These are phyloP conservation scores for Filobasidium floriforme DNA, from an alignment of 768 basidiomycete genomes.

Conservation along the genomic window DNA sequence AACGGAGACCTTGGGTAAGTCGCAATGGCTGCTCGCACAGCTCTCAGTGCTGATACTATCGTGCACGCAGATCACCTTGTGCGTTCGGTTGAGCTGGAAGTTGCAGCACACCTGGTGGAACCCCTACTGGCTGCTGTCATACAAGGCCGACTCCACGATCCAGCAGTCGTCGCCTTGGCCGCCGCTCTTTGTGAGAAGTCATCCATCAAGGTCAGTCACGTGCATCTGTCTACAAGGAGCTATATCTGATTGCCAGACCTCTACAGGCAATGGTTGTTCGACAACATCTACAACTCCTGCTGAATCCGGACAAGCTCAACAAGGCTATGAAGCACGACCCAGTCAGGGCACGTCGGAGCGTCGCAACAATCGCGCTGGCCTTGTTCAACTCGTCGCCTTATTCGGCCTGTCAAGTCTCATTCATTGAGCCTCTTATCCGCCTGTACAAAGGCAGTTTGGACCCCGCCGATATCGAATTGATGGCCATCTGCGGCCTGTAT, in stretches of 20 bases:
- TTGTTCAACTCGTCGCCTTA: slow-evolving; percentile 70
- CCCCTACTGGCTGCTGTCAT: slow-evolving; percentile 60
- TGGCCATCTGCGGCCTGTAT: slow-evolving; percentile 71
- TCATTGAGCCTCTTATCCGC: slow-evolving; percentile 66
- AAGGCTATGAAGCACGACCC: slow-evolving; percentile 11
- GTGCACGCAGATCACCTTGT: neutral
- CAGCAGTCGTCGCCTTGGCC: slow-evolving; percentile 49
- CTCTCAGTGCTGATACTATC: neutral
- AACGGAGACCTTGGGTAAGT: neutral
- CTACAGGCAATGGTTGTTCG: slow-evolving; percentile 27
- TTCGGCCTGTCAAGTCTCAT: slow-evolving; percentile 77
- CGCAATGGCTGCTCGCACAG: neutral
- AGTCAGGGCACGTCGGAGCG: slow-evolving; percentile 2
- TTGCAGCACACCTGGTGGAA: slow-evolving; percentile 52
- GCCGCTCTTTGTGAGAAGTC: slow-evolving; percentile 47
- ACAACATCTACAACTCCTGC: slow-evolving; percentile 61
- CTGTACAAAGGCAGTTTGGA: slow-evolving; percentile 72
- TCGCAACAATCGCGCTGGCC: slow-evolving; percentile 38
- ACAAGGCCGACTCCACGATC: slow-evolving; percentile 52
- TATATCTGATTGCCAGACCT: neutral
- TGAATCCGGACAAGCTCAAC: slow-evolving; percentile 38
- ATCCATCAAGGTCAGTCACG: slow-evolving; percentile 57
- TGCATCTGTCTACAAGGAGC: neutral
- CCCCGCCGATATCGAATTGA: slow-evolving; percentile 56
- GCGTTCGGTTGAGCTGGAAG: neutral